Evolutionary conservation across 2,329 filamentous ascomycete species (phyloP).

Genomic region (Aspergillus tubingensis): DNA sequence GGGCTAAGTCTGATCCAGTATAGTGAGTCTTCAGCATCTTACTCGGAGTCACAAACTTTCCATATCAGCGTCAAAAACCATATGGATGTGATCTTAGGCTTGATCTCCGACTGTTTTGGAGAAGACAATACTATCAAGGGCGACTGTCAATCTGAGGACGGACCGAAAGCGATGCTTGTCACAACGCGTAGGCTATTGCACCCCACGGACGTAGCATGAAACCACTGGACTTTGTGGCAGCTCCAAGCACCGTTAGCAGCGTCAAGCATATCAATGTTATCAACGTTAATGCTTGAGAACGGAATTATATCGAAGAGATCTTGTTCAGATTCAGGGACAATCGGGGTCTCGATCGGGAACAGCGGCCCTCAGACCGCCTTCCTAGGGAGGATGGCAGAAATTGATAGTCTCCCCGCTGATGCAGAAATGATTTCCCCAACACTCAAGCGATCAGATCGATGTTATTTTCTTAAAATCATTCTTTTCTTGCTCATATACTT

Average conservation of each 20-base stretch:
- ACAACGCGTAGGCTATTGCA: too few relatives aligned
- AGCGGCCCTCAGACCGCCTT: constrained; percentile 15
- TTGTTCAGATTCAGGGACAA: background rate
- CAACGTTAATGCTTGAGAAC: background rate
- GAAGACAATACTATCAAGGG: too few relatives aligned
- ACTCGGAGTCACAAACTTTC: too few relatives aligned
- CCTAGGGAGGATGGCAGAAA: constrained; percentile 15
- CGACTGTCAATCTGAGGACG: too few relatives aligned
- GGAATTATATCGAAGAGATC: background rate
- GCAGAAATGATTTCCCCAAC: constrained; percentile 11
- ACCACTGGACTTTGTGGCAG: too few relatives aligned
- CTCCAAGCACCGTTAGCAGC: background rate
- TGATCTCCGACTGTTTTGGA: too few relatives aligned
- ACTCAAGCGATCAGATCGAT: background rate
- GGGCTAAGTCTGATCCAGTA: too few relatives aligned
- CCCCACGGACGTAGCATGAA: too few relatives aligned
- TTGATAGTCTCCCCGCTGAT: constrained; percentile 16
- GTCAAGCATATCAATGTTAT: background rate
- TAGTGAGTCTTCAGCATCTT: too few relatives aligned
- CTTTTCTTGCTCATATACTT: constrained; percentile 4
- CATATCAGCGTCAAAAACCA: too few relatives aligned
- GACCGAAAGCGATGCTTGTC: too few relatives aligned
- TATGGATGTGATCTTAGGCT: too few relatives aligned
- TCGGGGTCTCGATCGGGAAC: constrained; percentile 2
- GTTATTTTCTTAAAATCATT: constrained; percentile 2